phyloP scores from a whole-genome alignment of 495 filamentous ascomycete species.

The Penicillium psychrofluorescens region DNA sequence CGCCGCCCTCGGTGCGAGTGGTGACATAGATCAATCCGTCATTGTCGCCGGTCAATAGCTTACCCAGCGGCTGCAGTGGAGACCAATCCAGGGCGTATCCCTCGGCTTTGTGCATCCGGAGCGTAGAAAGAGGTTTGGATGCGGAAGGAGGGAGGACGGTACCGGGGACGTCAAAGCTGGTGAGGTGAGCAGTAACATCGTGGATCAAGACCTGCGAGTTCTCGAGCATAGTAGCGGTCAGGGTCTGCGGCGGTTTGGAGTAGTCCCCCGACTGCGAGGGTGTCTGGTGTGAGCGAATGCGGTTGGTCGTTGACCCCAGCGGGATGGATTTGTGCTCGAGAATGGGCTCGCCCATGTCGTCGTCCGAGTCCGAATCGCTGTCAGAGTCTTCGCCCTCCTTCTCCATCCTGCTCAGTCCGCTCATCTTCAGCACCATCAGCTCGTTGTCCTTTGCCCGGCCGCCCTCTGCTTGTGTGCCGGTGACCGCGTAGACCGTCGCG shows the following conservation, averaged over 20 bases:
- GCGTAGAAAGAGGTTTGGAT: slow-evolving; percentile 76
- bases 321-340: slow-evolving; percentile 88
- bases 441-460: slow-evolving; percentile 75
- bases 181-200: slow-evolving; percentile 81
- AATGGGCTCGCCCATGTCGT: slow-evolving; percentile 82
- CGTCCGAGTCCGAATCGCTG: slow-evolving; percentile 65
- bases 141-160: slow-evolving; percentile 69
- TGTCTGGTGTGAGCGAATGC: slow-evolving; percentile 75
- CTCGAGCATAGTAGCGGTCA: slow-evolving; percentile 89
- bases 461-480: slow-evolving; percentile 85
- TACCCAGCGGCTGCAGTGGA: slow-evolving; percentile 63
- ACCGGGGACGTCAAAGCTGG: slow-evolving; percentile 83
- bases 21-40: slow-evolving; percentile 83
- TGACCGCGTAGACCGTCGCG: slow-evolving; percentile 86
- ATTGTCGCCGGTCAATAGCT: slow-evolving; percentile 87
- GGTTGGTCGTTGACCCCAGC: slow-evolving; percentile 79
- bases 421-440: slow-evolving; percentile 91
- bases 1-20: slow-evolving; percentile 75
- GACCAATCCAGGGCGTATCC: slow-evolving; percentile 97
- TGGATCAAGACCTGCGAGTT: slow-evolving; percentile 82
- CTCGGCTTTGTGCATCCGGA: slow-evolving; percentile 85
- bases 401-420: slow-evolving; percentile 80
- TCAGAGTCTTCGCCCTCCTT: slow-evolving; percentile 62
- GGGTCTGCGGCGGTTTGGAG: slow-evolving; percentile 62
- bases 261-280: slow-evolving; percentile 56